These are phyloP conservation scores for Candida ipomoeae DNA, from an alignment of 805 yeast species.

Conservation along the genomic window DNA sequence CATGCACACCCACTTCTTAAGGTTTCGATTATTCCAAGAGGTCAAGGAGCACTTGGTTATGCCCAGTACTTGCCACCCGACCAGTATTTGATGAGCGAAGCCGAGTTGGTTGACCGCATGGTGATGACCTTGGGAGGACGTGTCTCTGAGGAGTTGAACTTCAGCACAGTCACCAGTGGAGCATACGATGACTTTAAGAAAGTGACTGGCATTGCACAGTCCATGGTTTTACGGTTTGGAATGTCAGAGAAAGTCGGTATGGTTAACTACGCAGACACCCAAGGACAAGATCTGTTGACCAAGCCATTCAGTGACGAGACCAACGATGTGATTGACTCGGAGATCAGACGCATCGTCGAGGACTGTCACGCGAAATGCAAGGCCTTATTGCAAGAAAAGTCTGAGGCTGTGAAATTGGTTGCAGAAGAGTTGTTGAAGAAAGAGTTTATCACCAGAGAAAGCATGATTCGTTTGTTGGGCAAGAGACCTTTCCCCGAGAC, in stretches of 20 bases:
- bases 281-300: constrained; percentile 49
- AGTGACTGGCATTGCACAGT: constrained; percentile 81
- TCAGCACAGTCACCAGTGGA: constrained; percentile 83
- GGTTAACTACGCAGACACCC: constrained; percentile 46
- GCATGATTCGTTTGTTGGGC: constrained; percentile 85
- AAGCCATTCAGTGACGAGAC: constrained; percentile 72
- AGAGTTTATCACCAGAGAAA: constrained; percentile 91
- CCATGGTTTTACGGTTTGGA: constrained; percentile 85
- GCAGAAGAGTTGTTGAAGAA: constrained; percentile 83
- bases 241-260: constrained; percentile 82
- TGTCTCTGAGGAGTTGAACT: constrained; percentile 86
- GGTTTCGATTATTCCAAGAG: constrained; percentile 93
- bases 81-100: constrained; percentile 69
- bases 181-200: constrained; percentile 92
- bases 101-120: constrained; percentile 79
- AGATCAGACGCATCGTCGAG: constrained; percentile 61
- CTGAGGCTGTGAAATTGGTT: constrained; percentile 73
- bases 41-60: constrained; percentile 93
- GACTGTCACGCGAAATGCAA: constrained; percentile 63
- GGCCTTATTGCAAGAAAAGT: constrained; percentile 57
- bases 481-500: constrained; percentile 88
- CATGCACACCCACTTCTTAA: constrained; percentile 88
- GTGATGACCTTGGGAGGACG: constrained; percentile 94
- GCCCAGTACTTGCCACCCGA: constrained; percentile 94
- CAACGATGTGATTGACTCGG: constrained; percentile 61